phyloP scores from a whole-genome alignment of 2,329 filamentous ascomycete genomes.

The Chalaropsis thielavioides region DNA sequence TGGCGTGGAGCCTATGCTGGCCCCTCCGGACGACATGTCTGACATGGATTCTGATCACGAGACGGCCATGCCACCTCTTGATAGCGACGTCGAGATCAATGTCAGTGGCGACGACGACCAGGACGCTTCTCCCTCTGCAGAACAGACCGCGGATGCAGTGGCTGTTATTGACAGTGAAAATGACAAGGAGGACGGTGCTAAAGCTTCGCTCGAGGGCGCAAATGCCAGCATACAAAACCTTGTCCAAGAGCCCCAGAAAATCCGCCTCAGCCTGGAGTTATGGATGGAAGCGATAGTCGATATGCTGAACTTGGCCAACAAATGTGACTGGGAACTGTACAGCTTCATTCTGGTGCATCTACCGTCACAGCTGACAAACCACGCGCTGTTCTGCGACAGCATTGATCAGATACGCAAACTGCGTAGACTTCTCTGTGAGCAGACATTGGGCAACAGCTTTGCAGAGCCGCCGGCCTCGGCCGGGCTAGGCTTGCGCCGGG shows the following conservation, averaged over 20 bases:
- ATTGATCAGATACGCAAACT: conserved; percentile 62
- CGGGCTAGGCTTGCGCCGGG: conserved; percentile 66
- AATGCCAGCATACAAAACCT: neutral
- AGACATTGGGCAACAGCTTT: conserved; percentile 62
- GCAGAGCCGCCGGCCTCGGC: conserved; percentile 55
- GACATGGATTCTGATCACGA: conserved; percentile 17
- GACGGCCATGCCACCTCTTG: neutral
- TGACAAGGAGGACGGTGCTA: conserved; percentile 18
- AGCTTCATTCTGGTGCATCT: conserved; percentile 79
- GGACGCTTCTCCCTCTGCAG: conserved; percentile 14
- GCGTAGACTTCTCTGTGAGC: conserved; percentile 63
- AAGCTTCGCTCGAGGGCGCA: conserved; percentile 21
- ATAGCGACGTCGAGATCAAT: conserved; percentile 13
- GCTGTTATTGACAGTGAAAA: neutral
- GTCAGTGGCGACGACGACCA: conserved; percentile 11
- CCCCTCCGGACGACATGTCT: conserved; percentile 16
- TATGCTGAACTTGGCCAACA: conserved; percentile 5
- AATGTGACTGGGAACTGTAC: conserved; percentile 74
- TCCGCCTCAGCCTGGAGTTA: conserved; percentile 42
- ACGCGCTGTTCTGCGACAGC: conserved; percentile 64
- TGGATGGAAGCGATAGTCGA: conserved; percentile 65
- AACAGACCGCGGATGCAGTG: neutral
- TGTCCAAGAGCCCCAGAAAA: conserved; percentile 19
- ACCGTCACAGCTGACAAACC: conserved; percentile 78
- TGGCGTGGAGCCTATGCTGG: conserved; percentile 18